A percentile compares a stretch with the other conserved stretches of the same genome.
phyloP scores from a whole-genome alignment of 2,329 filamentous ascomycete genomes.

The Exophiala bonariae region DNA sequence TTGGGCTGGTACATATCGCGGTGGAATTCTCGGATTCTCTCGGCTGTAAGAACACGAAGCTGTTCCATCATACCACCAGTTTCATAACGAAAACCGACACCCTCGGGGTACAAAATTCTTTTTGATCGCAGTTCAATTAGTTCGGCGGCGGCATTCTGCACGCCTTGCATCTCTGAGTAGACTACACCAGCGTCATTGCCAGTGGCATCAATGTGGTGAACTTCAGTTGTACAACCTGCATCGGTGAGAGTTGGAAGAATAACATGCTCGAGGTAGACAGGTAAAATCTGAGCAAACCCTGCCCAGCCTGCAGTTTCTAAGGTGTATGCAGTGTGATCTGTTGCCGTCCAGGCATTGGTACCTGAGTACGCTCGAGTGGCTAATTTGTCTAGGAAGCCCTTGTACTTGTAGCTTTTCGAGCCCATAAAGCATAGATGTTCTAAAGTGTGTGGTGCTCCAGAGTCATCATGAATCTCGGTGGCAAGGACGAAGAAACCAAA shows the following conservation, averaged over 20 bases:
- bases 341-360: conserved; percentile 97
- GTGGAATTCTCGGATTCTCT: conserved; percentile 92
- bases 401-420: conserved; percentile 89
- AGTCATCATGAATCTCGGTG: conserved; percentile 97
- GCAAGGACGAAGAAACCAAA: conserved; percentile 93
- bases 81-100: conserved; percentile 91
- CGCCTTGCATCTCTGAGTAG: conserved; percentile 97
- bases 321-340: conserved; percentile 94
- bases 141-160: conserved; percentile 80
- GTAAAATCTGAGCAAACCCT: conserved; percentile 90
- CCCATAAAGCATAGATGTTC: conserved; percentile 86
- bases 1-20: conserved; percentile 97
- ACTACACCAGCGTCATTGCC: conserved; percentile 96
- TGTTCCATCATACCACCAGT: conserved; percentile 98
- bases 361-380: conserved; percentile 88
- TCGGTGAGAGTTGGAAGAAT: conserved; percentile 90
- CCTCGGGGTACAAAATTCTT: conserved; percentile 80
- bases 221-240: conserved; percentile 89
- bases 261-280: conserved; percentile 93
- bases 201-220: conserved; percentile 90
- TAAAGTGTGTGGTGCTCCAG: conserved; percentile 84
- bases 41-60: conserved; percentile 78
- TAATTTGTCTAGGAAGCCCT: conserved; percentile 91
- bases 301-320: conserved; percentile 96
- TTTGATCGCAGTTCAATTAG: conserved; percentile 84